Evolutionary conservation across 2,329 filamentous ascomycete genomes (phyloP).

Genomic region (Exophiala spinifera): DNA sequence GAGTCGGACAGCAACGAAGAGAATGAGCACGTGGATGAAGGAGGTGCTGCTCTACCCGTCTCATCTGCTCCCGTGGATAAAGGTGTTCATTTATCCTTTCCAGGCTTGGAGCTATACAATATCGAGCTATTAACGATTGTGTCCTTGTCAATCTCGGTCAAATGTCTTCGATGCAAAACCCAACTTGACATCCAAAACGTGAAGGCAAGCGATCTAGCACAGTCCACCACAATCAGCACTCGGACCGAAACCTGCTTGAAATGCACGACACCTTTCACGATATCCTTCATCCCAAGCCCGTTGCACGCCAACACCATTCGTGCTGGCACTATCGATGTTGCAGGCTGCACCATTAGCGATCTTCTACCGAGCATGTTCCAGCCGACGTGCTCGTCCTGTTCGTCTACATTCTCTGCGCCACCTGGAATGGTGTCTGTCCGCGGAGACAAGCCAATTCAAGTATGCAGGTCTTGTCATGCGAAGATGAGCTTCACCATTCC

Average conservation of each 20-base stretch:
- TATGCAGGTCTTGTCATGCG: conserved; percentile 75
- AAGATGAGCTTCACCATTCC: conserved; percentile 77
- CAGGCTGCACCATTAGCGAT: conserved; percentile 71
- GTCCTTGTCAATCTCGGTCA: conserved; percentile 66
- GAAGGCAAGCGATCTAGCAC: conserved; percentile 47
- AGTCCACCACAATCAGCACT: conserved; percentile 26
- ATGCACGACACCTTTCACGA: conserved; percentile 43
- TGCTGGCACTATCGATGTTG: conserved; percentile 74
- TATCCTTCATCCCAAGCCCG: conserved; percentile 61
- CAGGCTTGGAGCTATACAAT: conserved; percentile 70
- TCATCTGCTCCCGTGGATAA: conserved; percentile 22
- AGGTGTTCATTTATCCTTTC: conserved; percentile 76
- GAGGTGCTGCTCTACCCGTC: conserved; percentile 37
- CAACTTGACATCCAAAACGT: conserved; percentile 66
- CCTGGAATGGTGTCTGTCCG: conserved; percentile 67
- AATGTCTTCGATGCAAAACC: conserved; percentile 77
- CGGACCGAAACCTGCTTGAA: conserved; percentile 52
- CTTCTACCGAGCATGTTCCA: conserved; percentile 76
- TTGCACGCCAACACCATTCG: conserved; percentile 71
- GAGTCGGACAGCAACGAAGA: conserved; percentile 46
- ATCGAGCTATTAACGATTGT: conserved; percentile 72
- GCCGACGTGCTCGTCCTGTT: conserved; percentile 75
- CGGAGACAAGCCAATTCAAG: conserved; percentile 68
- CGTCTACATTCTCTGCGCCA: conserved; percentile 58
- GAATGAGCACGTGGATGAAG: conserved; percentile 32